Percentiles rank a stretch among this genome's conserved stretches.
These are phyloP conservation scores for Epichloe glyceriae DNA, from an alignment of 2,329 filamentous ascomycete genomes.

Conservation along the genomic window DNA sequence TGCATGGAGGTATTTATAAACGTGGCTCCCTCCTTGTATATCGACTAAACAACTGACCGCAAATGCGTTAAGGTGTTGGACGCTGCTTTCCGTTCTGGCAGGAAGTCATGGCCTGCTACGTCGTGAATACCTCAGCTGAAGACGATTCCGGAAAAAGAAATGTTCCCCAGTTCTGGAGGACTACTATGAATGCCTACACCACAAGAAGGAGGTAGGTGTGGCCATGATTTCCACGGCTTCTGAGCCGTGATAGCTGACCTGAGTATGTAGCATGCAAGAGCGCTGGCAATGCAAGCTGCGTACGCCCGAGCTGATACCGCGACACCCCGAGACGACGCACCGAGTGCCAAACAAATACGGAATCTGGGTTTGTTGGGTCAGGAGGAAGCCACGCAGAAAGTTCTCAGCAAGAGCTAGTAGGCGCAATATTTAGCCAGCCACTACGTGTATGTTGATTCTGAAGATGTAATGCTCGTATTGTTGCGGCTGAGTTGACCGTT, in stretches of 20 bases:
- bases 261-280: conserved; percentile 55
- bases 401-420: conserved; percentile 26
- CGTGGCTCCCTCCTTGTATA: not conserved
- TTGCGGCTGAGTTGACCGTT: not conserved
- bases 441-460: not conserved
- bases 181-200: conserved; percentile 97
- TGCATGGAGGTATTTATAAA: conserved; percentile 56
- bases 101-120: conserved; percentile 95
- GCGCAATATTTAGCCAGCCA: not conserved
- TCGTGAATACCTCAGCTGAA: conserved; percentile 75
- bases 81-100: conserved; percentile 99
- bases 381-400: conserved; percentile 63
- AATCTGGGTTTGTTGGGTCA: conserved; percentile 74
- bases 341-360: conserved; percentile 75
- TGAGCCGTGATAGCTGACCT: conserved; percentile 8
- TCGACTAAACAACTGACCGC: conserved; percentile 10
- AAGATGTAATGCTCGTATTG: not conserved
- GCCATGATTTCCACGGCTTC: not conserved
- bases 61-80: conserved; percentile 34
- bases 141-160: conserved; percentile 75
- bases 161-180: conserved; percentile 79
- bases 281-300: conserved; percentile 65
- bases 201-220: conserved; percentile 84
- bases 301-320: conserved; percentile 69
- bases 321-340: conserved; percentile 65